Base-by-base conservation (phyloP, 768 basidiomycete genomes). In the Daedalea quercina region DNA sequence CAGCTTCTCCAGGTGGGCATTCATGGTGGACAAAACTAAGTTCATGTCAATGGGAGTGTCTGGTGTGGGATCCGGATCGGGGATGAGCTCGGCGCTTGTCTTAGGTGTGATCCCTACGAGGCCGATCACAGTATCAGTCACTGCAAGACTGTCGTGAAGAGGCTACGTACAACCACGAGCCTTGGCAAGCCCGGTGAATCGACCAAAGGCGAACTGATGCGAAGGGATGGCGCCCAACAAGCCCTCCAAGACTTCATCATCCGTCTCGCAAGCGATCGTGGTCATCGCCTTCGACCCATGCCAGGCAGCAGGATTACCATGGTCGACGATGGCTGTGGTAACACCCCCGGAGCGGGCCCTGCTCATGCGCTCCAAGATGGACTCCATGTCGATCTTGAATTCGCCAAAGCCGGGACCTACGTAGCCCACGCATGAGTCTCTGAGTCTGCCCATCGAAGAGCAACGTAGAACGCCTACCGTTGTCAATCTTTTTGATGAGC, bases 201-300 rank as follows among this genome's bases (percentile, higher is more conserved):
- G 72, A 26, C 82, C 94, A 70, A 94, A 95, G 15, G 80, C 70
- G 62, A 96, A 90, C 33, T 92, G 81, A 67, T 96, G 91, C 12
- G 73, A 71, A 0, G 78, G 78, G 2, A 80, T 62, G 11, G 81
- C 66, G 42, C 80, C 76, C 42, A 85, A 42, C 47, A 96, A 57
- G 0, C 82, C 84, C n/a, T 85, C 74, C 33, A 94, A 60, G 6
- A 94, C 80, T 61, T 94, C 90, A 1, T 77, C 81, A 63, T 99
- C 95, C 31, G 65, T 80, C 54, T 75, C 76, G 63, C 94, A 96
- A 22, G 80, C 79, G 23, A 94, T 69, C 19, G 80, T 76, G 2
- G 88, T 90, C 8, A 77, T 87, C 17, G 90, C 89, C 67, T 90
- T 93, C 47, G 81, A 74, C 9, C 90, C 90, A 58, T 93, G 90